Base-by-base conservation (phyloP, 352 stramenopile genomes). In the Elongisporangium senticosum region DNA sequence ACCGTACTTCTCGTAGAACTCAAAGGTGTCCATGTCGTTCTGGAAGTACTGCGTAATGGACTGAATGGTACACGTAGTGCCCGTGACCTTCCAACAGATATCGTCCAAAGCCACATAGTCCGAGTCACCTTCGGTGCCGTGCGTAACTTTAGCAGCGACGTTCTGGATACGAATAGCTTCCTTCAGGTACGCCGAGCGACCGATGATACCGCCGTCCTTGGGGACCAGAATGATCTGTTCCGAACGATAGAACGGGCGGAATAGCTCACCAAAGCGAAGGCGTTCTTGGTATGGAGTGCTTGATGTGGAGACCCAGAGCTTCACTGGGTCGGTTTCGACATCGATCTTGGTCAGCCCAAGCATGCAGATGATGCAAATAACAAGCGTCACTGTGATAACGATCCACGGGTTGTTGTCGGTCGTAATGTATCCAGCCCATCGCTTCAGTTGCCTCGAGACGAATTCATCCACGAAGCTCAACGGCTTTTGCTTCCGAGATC, bases 211-310 rank as follows among this genome's bases (percentile, higher is more conserved):
- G 22, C 78, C 79, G 21, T 87, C 78, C 60, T 87, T 88, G 1
- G 74, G 74, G 22, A 81, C 79, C 51, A 90, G 33, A 51, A 90
- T 84, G 24, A 87, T 49, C 53, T 90, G 78, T 53, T 85, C 73
- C n/a, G 80, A 72, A 15, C 80, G 76, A 65, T 88, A 90, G 63
- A 90, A 90, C 3, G 80, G 80, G 56, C 77, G 80, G 53, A 90
- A 90, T 8, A 87, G 65, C 5, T 86, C 56, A 21, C 72, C 78
- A 50, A 83, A 88, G 53, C 79, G 74, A 54, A 86, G 68, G n/a
- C 67, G 67, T 53, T 88, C 67, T 40, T 83, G 72, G 62, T 77
- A 87, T 7, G 78, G 71, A 7, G 63, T 72, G 63, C 77, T 88
- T 0, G 70, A 77, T 48, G 78, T 74, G 14, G 78, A 77, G 7